Evolutionary conservation across 202 grass and related monocot genomes (phyloP).

Genomic region (Zizania palustris): DNA sequence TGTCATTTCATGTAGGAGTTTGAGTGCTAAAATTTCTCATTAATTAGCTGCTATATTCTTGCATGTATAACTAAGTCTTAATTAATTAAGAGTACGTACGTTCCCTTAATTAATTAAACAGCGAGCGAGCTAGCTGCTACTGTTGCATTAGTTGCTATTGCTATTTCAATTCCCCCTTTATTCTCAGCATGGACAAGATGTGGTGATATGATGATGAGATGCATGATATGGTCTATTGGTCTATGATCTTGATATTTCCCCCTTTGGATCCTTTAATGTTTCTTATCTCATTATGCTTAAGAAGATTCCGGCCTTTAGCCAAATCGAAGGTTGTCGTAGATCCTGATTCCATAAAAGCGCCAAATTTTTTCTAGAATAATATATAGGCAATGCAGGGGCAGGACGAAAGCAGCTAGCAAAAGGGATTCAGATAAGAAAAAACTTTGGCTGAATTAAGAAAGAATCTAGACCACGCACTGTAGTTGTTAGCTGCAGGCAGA

Average conservation of each 20-base stretch:
- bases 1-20: conserved; percentile 67
- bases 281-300: conserved; percentile 40
- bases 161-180: neutral
- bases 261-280: conserved; percentile 57
- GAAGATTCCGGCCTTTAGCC: conserved; percentile 54
- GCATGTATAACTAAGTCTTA: conserved; percentile 42
- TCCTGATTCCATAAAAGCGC: conserved; percentile 50
- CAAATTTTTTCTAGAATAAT: conserved; percentile 19
- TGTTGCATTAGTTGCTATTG: conserved; percentile 51
- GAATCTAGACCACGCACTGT: conserved; percentile 20
- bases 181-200: conserved; percentile 55
- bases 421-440: conserved; percentile 26
- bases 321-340: conserved; percentile 50
- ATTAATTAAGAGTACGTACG: conserved; percentile 29
- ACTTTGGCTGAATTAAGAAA: conserved; percentile 38
- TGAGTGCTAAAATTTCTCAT: conserved; percentile 33
- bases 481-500: neutral
- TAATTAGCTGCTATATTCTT: conserved; percentile 46
- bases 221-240: conserved; percentile 8
- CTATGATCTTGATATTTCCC: conserved; percentile 45
- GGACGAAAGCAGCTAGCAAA: conserved; percentile 31
- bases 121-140: conserved; percentile 16
- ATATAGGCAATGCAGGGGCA: conserved; percentile 17
- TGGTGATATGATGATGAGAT: conserved; percentile 46
- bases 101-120: conserved; percentile 46